Evolutionary conservation across 2,329 filamentous ascomycete species (phyloP).

Genomic region (Botrytis squamosa): DNA sequence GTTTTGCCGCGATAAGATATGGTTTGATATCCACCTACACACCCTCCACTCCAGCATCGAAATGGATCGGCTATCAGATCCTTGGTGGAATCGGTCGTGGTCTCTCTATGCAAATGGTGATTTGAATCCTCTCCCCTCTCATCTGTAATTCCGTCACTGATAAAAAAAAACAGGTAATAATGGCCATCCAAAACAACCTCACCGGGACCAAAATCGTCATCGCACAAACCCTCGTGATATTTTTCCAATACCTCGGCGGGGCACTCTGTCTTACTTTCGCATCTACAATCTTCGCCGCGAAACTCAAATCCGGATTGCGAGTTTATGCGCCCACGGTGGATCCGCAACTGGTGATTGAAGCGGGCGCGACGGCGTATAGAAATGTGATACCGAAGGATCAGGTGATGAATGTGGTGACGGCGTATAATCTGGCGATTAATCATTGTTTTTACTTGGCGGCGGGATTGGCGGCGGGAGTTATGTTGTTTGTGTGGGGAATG

Average conservation of each 20-base stretch:
- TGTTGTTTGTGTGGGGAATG: background rate
- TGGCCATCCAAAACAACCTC: background rate
- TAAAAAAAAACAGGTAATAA: background rate
- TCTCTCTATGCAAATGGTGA: constrained; percentile 25
- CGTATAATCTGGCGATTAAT: constrained; percentile 42
- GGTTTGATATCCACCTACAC: constrained; percentile 41
- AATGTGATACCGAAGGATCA: constrained; percentile 37
- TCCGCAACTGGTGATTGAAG: constrained; percentile 40
- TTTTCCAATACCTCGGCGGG: background rate
- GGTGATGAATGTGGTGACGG: constrained; percentile 42
- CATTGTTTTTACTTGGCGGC: background rate
- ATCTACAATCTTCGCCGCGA: constrained; percentile 37
- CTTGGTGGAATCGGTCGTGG: constrained; percentile 31
- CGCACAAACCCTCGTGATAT: background rate
- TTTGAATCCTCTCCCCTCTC: constrained; percentile 10
- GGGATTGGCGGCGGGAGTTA: background rate
- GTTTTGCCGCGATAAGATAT: constrained; percentile 36
- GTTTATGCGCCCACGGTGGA: constrained; percentile 40
- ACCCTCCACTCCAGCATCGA: constrained; percentile 21
- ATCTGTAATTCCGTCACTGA: too few relatives aligned
- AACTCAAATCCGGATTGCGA: constrained; percentile 36
- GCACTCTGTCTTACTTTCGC: constrained; percentile 36
- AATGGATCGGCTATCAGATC: constrained; percentile 35
- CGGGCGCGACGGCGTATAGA: constrained; percentile 44
- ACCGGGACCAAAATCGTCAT: background rate